These are phyloP conservation scores for Kazachstania bromeliacearum DNA, from an alignment of 805 yeast species.

Conservation along the genomic window DNA sequence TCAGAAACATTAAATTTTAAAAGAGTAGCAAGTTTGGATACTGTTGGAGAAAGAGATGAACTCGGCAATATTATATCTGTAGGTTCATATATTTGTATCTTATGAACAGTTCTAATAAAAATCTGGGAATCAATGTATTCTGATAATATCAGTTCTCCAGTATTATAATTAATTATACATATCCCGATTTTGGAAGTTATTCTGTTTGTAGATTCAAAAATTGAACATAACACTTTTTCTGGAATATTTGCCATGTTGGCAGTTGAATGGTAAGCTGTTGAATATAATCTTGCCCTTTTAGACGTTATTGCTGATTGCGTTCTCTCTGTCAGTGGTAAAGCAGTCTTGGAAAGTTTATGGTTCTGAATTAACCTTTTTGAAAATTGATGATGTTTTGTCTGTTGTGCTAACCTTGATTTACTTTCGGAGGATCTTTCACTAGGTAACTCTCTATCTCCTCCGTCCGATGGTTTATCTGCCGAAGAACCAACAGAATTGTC, in stretches of 20 bases:
- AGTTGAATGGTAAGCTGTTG: background rate
- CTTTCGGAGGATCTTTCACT: background rate
- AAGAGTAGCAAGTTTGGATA: conserved; percentile 30
- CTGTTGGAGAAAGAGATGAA: conserved; percentile 19
- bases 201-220: conserved; percentile 23
- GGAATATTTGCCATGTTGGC: background rate
- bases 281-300: background rate
- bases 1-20: conserved; percentile 28
- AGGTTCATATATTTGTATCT: conserved; percentile 29
- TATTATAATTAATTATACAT: conserved; percentile 31
- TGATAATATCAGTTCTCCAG: conserved; percentile 32
- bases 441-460: background rate
- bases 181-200: conserved; percentile 31
- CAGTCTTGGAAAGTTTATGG: background rate
- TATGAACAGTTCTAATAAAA: conserved; percentile 36
- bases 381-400: background rate
- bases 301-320: background rate
- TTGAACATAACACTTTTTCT: conserved; percentile 20
- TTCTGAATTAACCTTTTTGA: background rate
- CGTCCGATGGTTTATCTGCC: too few species aligned
- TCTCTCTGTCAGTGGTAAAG: background rate
- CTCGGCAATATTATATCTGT: conserved; percentile 31
- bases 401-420: background rate
- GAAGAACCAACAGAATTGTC: background rate
- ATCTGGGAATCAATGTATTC: conserved; percentile 38